Conservation (phyloP, 2,329 filamentous ascomycete genomes). For the Xylariaceae sp. region DNA sequence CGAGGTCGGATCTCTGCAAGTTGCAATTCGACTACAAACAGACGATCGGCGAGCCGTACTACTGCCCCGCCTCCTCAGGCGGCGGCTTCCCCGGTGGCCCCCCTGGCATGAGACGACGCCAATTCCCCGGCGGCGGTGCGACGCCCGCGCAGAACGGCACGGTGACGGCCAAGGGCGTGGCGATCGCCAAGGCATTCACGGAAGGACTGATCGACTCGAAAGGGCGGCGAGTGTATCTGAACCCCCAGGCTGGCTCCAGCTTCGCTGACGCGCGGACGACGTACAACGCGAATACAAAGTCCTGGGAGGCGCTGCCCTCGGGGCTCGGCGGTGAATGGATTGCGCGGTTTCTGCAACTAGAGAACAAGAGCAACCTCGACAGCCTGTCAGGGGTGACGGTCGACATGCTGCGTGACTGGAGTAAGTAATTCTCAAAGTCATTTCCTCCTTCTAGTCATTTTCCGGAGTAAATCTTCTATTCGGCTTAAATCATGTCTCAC, state of each 20-base stretch:
- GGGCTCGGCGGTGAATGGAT: conserved; percentile 44
- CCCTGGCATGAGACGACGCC: too few relatives aligned
- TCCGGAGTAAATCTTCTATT: too few relatives aligned
- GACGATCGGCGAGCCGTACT: conserved; percentile 54
- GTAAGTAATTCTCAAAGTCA: too few relatives aligned
- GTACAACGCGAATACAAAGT: conserved; percentile 41
- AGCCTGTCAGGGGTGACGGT: conserved; percentile 55
- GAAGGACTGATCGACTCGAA: conserved; percentile 46
- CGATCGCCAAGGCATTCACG: conserved; percentile 44
- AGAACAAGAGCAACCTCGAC: conserved; percentile 44
- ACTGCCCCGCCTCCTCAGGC: conserved; percentile 46
- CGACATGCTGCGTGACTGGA: conserved; percentile 60
- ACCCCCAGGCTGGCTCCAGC: conserved; percentile 41
- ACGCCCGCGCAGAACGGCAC: conserved; percentile 39
- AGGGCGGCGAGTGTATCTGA: conserved; percentile 46
- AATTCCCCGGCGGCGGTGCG: conserved; percentile 22
- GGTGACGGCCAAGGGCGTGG: conserved; percentile 39
- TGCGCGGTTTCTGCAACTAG: conserved; percentile 29
- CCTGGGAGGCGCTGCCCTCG: conserved; percentile 35
- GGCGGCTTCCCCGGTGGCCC: conserved; percentile 35
- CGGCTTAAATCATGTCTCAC: too few relatives aligned
- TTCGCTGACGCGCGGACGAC: conserved; percentile 45
- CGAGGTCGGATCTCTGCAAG: conserved; percentile 46
- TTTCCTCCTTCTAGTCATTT: too few relatives aligned
- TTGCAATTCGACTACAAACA: conserved; percentile 49